These are phyloP conservation scores for Kluyveromyces sp. DNA, from an alignment of 1,139 yeast genomes.

Conservation along the genomic window DNA sequence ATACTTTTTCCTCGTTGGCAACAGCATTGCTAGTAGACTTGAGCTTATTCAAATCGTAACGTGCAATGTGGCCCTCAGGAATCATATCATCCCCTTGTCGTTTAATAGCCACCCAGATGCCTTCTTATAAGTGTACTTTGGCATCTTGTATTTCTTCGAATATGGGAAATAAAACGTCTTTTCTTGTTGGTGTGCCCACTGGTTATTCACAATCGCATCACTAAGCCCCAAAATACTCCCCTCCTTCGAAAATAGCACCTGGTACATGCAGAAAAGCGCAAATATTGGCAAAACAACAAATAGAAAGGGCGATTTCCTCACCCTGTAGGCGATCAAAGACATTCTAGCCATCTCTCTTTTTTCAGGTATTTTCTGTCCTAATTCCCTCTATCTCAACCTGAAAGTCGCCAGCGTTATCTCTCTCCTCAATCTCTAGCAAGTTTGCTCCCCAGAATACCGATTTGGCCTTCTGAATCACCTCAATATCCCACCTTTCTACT, in stretches of 20 bases:
- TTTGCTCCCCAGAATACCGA: too few species aligned
- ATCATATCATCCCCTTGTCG: slow-evolving; percentile 39
- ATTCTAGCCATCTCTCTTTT: slow-evolving; percentile 2
- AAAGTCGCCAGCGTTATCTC: too few species aligned
- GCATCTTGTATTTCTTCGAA: slow-evolving; percentile 28
- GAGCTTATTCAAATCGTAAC: slow-evolving; percentile 73
- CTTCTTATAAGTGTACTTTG: slow-evolving; percentile 43
- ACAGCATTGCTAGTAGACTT: slow-evolving; percentile 63
- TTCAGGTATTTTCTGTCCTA: too few species aligned
- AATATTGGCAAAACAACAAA: slow-evolving; percentile 19
- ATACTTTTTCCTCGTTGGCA: slow-evolving; percentile 68
- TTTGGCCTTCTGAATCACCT: too few species aligned
- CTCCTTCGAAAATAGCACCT: slow-evolving; percentile 17
- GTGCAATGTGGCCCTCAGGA: slow-evolving; percentile 73
- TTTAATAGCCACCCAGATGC: slow-evolving; percentile 42
- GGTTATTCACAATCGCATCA: slow-evolving; percentile 22
- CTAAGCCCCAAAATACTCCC: slow-evolving; percentile 21
- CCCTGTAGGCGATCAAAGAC: slow-evolving; percentile 18
- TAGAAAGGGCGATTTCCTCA: slow-evolving; percentile 22
- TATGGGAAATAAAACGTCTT: slow-evolving; percentile 30
- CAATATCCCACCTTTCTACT: too few species aligned
- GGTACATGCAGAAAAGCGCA: slow-evolving; percentile 15
- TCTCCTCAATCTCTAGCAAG: too few species aligned
- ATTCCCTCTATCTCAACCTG: background rate
- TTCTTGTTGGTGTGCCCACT: slow-evolving; percentile 31